Evolutionary conservation across 306 rosid species (phyloP).

Genomic region (Pterocarpus santalinus): DNA sequence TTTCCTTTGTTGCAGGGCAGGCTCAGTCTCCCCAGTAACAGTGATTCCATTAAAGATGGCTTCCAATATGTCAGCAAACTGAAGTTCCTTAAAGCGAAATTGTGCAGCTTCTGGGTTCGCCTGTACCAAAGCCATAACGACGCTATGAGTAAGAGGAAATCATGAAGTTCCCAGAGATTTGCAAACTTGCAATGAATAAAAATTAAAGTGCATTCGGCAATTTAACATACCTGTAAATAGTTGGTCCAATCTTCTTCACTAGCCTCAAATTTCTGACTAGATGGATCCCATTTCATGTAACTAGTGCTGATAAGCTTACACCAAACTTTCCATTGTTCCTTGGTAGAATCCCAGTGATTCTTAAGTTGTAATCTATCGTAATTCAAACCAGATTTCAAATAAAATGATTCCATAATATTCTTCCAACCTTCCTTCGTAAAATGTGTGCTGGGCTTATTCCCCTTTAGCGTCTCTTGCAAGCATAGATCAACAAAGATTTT

Average conservation of each 20-base stretch:
- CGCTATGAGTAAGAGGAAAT: constrained; percentile 36
- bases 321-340: constrained; percentile 77
- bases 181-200: constrained; percentile 34
- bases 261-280: constrained; percentile 57
- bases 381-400: constrained; percentile 60
- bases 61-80: constrained; percentile 49
- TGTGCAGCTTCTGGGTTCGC: constrained; percentile 65
- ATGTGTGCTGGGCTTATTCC: constrained; percentile 76
- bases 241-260: constrained; percentile 65
- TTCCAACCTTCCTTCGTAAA: constrained; percentile 81
- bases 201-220: constrained; percentile 30
- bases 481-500: constrained; percentile 67
- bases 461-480: constrained; percentile 70
- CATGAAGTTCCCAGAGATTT: constrained; percentile 15
- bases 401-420: constrained; percentile 65
- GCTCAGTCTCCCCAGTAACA: constrained; percentile 52
- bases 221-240: constrained; percentile 59
- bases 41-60: constrained; percentile 51
- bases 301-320: constrained; percentile 64
- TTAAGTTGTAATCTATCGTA: constrained; percentile 69
- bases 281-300: constrained; percentile 73
- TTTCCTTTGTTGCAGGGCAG: constrained; percentile 46
- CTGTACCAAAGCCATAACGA: constrained; percentile 50
- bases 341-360: constrained; percentile 79
- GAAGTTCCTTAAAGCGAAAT: constrained; percentile 59